Conservation (phyloP, 192 early-diverging fungal species). For the Allomyces macrogynus region DNA sequence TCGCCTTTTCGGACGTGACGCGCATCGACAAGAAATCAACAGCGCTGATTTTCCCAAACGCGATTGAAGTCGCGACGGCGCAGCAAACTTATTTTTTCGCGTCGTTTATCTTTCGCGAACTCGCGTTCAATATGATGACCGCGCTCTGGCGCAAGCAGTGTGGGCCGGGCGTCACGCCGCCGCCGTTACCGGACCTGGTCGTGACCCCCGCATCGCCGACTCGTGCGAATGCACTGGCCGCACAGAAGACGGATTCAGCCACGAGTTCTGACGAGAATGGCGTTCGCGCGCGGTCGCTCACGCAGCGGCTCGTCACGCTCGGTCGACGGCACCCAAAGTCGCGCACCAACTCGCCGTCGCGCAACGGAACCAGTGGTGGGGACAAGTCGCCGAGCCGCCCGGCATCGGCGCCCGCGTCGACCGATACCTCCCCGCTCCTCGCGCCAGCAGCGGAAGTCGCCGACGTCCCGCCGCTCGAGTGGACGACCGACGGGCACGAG, state of each 20-base stretch:
- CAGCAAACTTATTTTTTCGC: constrained; percentile 58
- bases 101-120: constrained; percentile 70
- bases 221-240: background rate
- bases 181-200: background rate
- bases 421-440: too few relatives aligned
- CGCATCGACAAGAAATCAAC: constrained; percentile 69
- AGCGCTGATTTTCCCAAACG: constrained; percentile 71
- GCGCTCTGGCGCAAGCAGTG: constrained; percentile 33
- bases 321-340: too few relatives aligned
- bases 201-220: background rate
- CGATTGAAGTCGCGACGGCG: constrained; percentile 58
- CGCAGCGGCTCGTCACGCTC: too few relatives aligned
- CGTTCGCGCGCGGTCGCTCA: background rate
- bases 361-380: too few relatives aligned
- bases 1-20: constrained; percentile 55
- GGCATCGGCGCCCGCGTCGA: too few relatives aligned
- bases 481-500: background rate
- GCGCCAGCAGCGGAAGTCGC: too few relatives aligned
- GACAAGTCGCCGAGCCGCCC: too few relatives aligned
- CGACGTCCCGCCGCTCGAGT: too few relatives aligned
- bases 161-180: background rate
- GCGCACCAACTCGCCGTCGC: too few relatives aligned
- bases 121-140: constrained; percentile 45
- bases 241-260: background rate
- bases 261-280: background rate